These are phyloP conservation scores for Agaricales sp. DNA, from an alignment of 1,284 basidiomycete genomes.

Conservation along the genomic window DNA sequence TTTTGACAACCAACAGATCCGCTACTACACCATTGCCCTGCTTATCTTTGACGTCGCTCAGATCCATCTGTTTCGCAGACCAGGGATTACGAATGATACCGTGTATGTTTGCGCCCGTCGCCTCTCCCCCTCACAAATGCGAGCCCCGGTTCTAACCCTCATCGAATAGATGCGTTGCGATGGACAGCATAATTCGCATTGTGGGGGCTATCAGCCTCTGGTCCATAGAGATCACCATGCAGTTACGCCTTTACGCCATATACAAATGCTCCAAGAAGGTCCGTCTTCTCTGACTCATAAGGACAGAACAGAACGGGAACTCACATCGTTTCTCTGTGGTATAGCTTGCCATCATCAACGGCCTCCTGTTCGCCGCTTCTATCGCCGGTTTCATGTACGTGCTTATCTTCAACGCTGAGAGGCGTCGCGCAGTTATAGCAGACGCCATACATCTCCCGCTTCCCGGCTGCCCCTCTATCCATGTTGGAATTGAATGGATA, in stretches of 20 bases:
- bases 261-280: conserved; percentile 27
- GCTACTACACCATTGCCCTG: conserved; percentile 31
- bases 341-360: too few relatives aligned
- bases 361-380: conserved; percentile 23
- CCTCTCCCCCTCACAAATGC: too few relatives aligned
- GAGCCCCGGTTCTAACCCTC: too few relatives aligned
- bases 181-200: conserved; percentile 27
- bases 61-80: conserved; percentile 27
- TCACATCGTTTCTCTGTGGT: too few relatives aligned
- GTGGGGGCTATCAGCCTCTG: conserved; percentile 29
- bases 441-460: conserved; percentile 24
- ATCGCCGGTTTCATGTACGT: conserved; percentile 28
- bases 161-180: conserved; percentile 24
- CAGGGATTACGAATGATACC: conserved; percentile 18
- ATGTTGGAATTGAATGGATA: conserved; percentile 34
- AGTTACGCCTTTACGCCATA: conserved; percentile 27
- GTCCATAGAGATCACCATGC: conserved; percentile 32
- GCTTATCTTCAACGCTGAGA: conserved; percentile 23
- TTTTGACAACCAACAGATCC: too few relatives aligned
- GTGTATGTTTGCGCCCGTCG: conserved; percentile 16
- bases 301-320: too few relatives aligned
- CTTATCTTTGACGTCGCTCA: conserved; percentile 29
- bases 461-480: conserved; percentile 32
- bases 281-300: too few relatives aligned
- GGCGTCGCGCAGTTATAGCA: conserved; percentile 22